Evolutionary conservation across 257 asterid species (phyloP), one percentile per base, ranked within the genome.

Genomic region (Scutellaria baicalensis): DNA sequence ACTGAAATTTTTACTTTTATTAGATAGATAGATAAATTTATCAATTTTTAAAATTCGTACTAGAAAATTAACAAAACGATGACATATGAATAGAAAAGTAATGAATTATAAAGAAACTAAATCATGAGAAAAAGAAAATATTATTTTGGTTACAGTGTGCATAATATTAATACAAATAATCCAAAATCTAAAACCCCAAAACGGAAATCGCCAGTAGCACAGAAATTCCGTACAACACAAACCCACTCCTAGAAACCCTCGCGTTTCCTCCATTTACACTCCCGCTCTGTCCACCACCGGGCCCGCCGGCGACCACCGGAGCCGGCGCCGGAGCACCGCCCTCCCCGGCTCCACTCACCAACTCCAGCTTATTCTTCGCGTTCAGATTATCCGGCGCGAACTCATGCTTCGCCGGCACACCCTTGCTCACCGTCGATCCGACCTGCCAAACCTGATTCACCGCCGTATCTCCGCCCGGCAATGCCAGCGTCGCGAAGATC

Each of bases 381-480:
- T 44, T 51, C 82, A 86, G 40, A 80, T 91, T 88, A 0, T 21
- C 86, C 12, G 79, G 64, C 35, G 12, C 38, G 27, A 86, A 78
- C 0, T 36, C 88, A 21, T 88, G 94, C 71, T 44, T 74, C 60
- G 33, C 64, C 48, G 93, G 95, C 14, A 80, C 79, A 3, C 87
- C 95, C 4, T 69, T 45, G 6, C 13, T 18, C 16, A 81, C 80
- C 13, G 77, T 23, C 3, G 84, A 4, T 0, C 95, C 95, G 66
- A 87, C 91, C 80, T 90, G 97, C 97, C 95, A 90, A 18, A 86
- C 85, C 61, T 86, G 94, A 70, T 86, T 88, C 73, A 85, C 20
- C 56, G 62, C 75, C 65, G 74, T 70, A 39, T 6, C 66, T 58
- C 51, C 69, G 38, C 14, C 45, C 69, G 94, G 94, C 70, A 91